Evolutionary conservation across 2,329 filamentous ascomycete species (phyloP).

Genomic region (Alternaria incomplexa): DNA sequence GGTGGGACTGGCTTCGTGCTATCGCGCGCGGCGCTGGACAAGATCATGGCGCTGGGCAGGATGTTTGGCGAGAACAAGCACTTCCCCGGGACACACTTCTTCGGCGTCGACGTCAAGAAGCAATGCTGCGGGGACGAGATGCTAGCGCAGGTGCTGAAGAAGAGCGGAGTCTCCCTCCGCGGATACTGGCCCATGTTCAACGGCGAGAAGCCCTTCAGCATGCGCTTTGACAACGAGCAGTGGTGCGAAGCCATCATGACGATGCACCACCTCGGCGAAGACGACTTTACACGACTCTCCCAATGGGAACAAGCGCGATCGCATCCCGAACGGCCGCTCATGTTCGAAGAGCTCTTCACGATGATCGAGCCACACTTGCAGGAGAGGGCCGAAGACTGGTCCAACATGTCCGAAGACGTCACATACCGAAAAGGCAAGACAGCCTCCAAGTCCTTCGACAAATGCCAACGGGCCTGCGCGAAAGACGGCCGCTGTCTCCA

Average conservation of each 20-base stretch:
- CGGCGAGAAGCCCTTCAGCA: conserved; percentile 48
- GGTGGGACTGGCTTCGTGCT: conserved; percentile 53
- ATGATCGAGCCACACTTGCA: conserved; percentile 36
- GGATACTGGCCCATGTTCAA: conserved; percentile 56
- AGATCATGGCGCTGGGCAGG: conserved; percentile 45
- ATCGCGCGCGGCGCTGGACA: conserved; percentile 58
- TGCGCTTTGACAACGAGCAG: conserved; percentile 48
- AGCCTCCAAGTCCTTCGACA: conserved; percentile 33
- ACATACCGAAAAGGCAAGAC: conserved; percentile 24
- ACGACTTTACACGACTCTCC: conserved; percentile 35
- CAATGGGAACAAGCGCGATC: conserved; percentile 36
- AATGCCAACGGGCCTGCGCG: conserved; percentile 37
- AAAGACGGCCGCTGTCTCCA: conserved; percentile 41
- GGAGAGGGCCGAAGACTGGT: conserved; percentile 38
- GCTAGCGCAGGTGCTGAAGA: conserved; percentile 46
- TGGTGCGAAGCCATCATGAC: conserved; percentile 54
- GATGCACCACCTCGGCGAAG: conserved; percentile 42
- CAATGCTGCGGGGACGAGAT: conserved; percentile 50
- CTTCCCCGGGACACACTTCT: conserved; percentile 42
- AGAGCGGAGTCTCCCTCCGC: conserved; percentile 43
- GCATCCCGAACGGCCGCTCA: conserved; percentile 34
- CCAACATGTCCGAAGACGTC: conserved; percentile 41
- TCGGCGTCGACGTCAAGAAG: conserved; percentile 42
- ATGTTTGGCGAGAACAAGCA: conserved; percentile 45
- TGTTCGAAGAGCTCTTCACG: conserved; percentile 43